Base-by-base conservation (phyloP, 129 eudicot genomes). In the Saussurea involucrata region DNA sequence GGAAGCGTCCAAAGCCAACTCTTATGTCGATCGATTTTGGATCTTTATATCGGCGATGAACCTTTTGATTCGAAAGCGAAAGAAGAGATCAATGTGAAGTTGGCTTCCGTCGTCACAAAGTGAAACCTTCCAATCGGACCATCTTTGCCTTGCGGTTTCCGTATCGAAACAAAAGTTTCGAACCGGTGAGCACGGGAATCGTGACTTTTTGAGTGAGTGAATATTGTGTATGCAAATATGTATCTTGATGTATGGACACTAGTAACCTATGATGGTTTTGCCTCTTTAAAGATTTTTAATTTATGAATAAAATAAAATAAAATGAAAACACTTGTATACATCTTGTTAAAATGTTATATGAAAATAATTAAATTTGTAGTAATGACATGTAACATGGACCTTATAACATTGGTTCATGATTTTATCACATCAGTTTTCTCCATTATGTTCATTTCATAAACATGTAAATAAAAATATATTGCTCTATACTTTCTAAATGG, bases 1-100 rank as follows among this genome's bases (percentile, higher is more conserved):
- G 98, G 98, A 80, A 87, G 93, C 78, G 87, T 95, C 34, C 80
- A 91, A 80, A 95, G 98, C 89, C 91, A 91, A 71, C 88, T 88
- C 8, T 68, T 95, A 44, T 91, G 98, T 74, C 88, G 88, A 9
- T 92, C 98, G 25, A 77, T 95, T 44, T 75, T 95, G 28, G 99
- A 95, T 85, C 83, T 95, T 49, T 95, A 92, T 73, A 87, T 95
- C 34, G 99, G 99, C 5, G 88, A 88, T 11, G 91, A 90, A 36
- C 97, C 99, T 22, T 92, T 95, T 66, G 97, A 95, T 85, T 85
- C 66, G 3, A 81, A 89, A 83, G 99, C 96, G 18, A 95, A 87
- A 78, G 92, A 89, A 81, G 87, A 92, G 24, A 87, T 92, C 1
- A 83, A 83, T 77, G 53, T 57, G 33, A 91, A 89, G 78, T 81